Evolutionary conservation across 2,329 filamentous ascomycete genomes (phyloP).

Genomic region (Zymoseptoria ardabiliae): DNA sequence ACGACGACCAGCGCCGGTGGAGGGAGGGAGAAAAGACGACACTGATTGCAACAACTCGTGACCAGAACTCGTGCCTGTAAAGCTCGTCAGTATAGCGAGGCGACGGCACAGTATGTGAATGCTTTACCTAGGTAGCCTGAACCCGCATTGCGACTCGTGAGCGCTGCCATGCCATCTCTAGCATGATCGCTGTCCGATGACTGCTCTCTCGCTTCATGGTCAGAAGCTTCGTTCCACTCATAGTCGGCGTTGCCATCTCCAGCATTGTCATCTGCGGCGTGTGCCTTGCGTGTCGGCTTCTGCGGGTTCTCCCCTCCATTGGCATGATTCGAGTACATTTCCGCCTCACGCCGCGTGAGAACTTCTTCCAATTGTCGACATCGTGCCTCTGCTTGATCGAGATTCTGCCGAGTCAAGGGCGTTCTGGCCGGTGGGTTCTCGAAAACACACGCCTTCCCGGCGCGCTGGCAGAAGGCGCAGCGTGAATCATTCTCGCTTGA

Average conservation of each 20-base stretch:
- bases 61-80: slow-evolving; percentile 12
- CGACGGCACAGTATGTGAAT: neutral
- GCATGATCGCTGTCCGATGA: slow-evolving; percentile 7
- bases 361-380: slow-evolving; percentile 25
- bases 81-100: neutral
- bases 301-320: slow-evolving; percentile 4
- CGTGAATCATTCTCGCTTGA: slow-evolving; percentile 28
- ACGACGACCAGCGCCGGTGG: slow-evolving; percentile 6
- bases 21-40: slow-evolving; percentile 10
- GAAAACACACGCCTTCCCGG: slow-evolving; percentile 30
- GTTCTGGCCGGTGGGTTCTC: slow-evolving; percentile 31
- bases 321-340: slow-evolving; percentile 1
- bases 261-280: slow-evolving; percentile 12
- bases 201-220: slow-evolving; percentile 4
- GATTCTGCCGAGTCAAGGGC: slow-evolving; percentile 31
- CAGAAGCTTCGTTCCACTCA: slow-evolving; percentile 6
- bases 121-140: slow-evolving; percentile 9
- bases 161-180: slow-evolving; percentile 7
- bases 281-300: slow-evolving; percentile 14
- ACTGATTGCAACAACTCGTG: slow-evolving; percentile 11
- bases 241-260: slow-evolving; percentile 2
- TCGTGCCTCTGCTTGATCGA: slow-evolving; percentile 28
- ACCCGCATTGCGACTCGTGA: slow-evolving; percentile 4
- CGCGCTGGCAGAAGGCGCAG: slow-evolving; percentile 27
- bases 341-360: slow-evolving; percentile 11